Conservation (phyloP, 306 rosid species). For the Ceratonia siliqua region DNA sequence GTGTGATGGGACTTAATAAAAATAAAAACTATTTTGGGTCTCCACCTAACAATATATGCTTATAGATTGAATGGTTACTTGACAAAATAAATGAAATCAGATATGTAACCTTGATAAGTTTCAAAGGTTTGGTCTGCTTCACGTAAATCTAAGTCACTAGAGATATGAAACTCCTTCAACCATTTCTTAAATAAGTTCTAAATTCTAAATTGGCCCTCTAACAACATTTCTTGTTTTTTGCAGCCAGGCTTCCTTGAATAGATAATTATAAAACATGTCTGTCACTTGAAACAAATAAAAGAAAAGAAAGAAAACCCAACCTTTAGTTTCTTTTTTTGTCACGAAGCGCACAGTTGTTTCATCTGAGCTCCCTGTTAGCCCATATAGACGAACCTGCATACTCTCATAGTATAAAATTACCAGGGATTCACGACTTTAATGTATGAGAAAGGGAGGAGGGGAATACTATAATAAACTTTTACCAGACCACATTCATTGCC, state of each 20-base stretch:
- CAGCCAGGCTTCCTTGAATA: conserved; percentile 11
- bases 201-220: conserved; percentile 22
- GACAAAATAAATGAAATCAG: neutral
- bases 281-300: conserved; percentile 22
- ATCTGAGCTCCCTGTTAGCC: conserved; percentile 47
- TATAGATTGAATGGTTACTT: neutral
- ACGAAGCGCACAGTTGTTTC: conserved; percentile 51
- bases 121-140: neutral
- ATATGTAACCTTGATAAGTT: conserved; percentile 12
- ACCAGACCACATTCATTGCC: conserved; percentile 80
- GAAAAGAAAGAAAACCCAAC: conserved; percentile 41
- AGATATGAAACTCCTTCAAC: neutral
- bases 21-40: no score
- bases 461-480: conserved; percentile 28
- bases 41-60: neutral
- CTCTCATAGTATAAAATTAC: conserved; percentile 33
- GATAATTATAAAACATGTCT: conserved; percentile 5
- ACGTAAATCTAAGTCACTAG: neutral
- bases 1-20: neutral
- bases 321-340: conserved; percentile 67
- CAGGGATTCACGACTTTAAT: conserved; percentile 28
- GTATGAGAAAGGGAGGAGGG: conserved; percentile 23
- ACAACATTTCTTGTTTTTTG: conserved; percentile 20
- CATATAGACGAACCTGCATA: conserved; percentile 74
- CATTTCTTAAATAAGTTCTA: neutral